phyloP scores from a whole-genome alignment of 2,329 filamentous ascomycete genomes.

The Fusarium luffae region DNA sequence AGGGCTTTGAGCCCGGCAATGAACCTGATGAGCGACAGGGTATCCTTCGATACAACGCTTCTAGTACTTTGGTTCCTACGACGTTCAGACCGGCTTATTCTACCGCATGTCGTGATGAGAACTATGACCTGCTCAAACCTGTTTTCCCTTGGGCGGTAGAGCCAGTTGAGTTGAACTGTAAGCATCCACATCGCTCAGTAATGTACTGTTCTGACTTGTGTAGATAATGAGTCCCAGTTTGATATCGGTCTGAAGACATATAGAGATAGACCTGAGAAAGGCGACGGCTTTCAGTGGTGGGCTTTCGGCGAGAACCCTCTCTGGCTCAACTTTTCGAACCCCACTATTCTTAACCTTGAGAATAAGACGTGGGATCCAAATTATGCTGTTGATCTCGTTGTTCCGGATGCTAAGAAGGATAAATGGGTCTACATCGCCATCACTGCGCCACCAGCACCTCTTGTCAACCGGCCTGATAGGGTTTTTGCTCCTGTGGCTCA shows the following conservation, averaged over 20 bases:
- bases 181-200: background rate
- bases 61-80: background rate
- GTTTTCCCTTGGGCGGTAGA: constrained; percentile 37
- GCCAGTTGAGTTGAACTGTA: background rate
- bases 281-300: constrained; percentile 1
- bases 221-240: background rate
- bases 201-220: background rate
- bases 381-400: constrained; percentile 24
- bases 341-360: constrained; percentile 17
- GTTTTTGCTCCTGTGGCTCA: constrained; percentile 23
- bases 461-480: background rate
- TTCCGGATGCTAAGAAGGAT: background rate
- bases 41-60: constrained; percentile 28
- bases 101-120: constrained; percentile 35
- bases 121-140: constrained; percentile 24
- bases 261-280: background rate
- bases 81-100: constrained; percentile 11
- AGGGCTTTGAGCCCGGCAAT: background rate
- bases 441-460: background rate
- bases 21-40: constrained; percentile 34
- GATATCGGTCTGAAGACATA: background rate
- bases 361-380: constrained; percentile 11
- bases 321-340: constrained; percentile 30
- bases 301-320: constrained; percentile 18
- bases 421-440: constrained; percentile 29